These are phyloP conservation scores for Pythium pyrilobum DNA, from an alignment of 352 stramenopile species.

Conservation along the genomic window DNA sequence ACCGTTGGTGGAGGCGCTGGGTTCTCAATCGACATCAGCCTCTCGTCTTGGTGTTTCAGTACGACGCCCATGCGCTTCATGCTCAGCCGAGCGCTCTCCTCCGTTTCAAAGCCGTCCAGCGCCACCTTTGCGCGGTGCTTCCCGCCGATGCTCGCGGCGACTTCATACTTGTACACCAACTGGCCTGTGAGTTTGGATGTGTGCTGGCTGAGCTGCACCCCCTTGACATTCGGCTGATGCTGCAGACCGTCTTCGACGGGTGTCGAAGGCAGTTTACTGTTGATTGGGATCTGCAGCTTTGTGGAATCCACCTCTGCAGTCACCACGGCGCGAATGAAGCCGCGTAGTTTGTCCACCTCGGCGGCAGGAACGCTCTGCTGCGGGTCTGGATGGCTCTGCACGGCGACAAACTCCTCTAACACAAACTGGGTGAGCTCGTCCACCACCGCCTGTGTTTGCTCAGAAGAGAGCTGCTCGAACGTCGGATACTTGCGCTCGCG, in stretches of 20 bases:
- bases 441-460: background rate
- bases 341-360: background rate
- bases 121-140: constrained; percentile 11
- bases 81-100: background rate
- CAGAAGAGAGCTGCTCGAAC: background rate
- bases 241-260: too few species aligned
- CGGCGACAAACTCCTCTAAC: constrained; percentile 8
- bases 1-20: background rate
- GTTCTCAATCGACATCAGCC: constrained; percentile 1
- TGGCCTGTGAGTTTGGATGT: constrained; percentile 13
- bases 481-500: background rate
- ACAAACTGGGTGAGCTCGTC: constrained; percentile 11
- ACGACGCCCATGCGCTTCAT: constrained; percentile 3
- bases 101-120: constrained; percentile 15
- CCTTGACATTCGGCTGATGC: background rate
- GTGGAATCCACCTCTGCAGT: background rate
- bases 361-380: background rate
- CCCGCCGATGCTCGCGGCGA: constrained; percentile 3
- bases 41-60: background rate
- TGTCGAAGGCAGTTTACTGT: too few species aligned
- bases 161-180: constrained; percentile 13
- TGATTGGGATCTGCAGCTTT: too few species aligned
- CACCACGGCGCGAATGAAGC: constrained; percentile 5
- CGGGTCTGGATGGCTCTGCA: background rate
- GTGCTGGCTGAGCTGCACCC: constrained; percentile 7